A percentile compares a stretch with the other conserved stretches of the same genome.
These are phyloP conservation scores for Aspergillus sojae DNA, from an alignment of 2,329 filamentous ascomycete genomes.

Conservation along the genomic window DNA sequence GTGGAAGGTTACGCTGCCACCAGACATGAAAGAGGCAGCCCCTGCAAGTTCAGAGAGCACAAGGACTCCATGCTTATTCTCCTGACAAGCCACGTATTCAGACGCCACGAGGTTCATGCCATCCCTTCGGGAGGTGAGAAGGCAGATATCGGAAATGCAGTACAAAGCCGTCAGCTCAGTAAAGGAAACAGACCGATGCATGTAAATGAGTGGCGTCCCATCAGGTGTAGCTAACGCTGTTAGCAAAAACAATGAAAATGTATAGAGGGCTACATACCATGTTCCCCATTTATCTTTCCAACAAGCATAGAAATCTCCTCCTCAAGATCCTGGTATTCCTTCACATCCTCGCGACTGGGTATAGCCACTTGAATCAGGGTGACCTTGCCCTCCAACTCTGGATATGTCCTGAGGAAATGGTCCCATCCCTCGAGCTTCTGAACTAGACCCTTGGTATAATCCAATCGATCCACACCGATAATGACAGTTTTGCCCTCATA, in stretches of 20 bases:
- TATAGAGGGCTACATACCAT: slow-evolving; percentile 53
- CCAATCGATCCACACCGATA: slow-evolving; percentile 87
- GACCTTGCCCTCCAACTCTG: slow-evolving; percentile 91
- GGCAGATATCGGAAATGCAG: slow-evolving; percentile 81
- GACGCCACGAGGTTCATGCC: slow-evolving; percentile 98
- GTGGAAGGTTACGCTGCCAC: slow-evolving; percentile 87
- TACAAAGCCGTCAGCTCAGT: slow-evolving; percentile 93
- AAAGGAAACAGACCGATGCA: slow-evolving; percentile 91
- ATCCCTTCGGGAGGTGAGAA: slow-evolving; percentile 87
- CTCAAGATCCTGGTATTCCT: slow-evolving; percentile 91
- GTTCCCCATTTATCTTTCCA: slow-evolving; percentile 90
- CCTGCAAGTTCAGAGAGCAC: slow-evolving; percentile 93
- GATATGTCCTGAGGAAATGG: slow-evolving; percentile 87
- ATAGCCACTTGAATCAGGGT: slow-evolving; percentile 92
- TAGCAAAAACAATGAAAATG: background rate
- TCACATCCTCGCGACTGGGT: slow-evolving; percentile 80
- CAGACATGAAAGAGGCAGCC: slow-evolving; percentile 81
- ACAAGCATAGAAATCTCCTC: slow-evolving; percentile 90
- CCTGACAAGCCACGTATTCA: slow-evolving; percentile 92
- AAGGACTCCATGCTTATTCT: slow-evolving; percentile 83
- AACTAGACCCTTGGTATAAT: slow-evolving; percentile 96
- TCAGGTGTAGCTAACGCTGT: slow-evolving; percentile 71
- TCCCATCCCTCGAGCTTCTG: slow-evolving; percentile 93
- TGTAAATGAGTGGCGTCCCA: slow-evolving; percentile 94
- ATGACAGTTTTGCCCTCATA: slow-evolving; percentile 91